Evolutionary conservation across 2,329 filamentous ascomycete genomes (phyloP), one percentile per base, ranked within the genome.

Genomic region (Penicillium glabrum): DNA sequence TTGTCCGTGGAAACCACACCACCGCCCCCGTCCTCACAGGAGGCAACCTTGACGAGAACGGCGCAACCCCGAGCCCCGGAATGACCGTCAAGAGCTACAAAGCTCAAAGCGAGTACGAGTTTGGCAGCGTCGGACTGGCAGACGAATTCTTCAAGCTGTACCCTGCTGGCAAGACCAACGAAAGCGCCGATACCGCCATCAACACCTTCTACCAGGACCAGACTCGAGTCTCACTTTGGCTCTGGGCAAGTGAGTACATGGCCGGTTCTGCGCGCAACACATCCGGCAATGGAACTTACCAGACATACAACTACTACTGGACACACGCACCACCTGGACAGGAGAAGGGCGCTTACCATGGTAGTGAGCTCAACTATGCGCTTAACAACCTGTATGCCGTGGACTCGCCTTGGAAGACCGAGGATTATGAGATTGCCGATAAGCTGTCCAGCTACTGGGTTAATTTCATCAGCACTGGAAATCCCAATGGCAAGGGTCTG

Each of bases 361-460:
- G 46, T 23, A 48, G 46, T 48, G 46, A 48, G 31, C n/a, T 48
- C 19, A 48, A 48, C 31, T 48, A 48, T 37, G 46, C 46, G 19
- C n/a, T 48, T 3, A 48, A 48, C 46, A 48, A 48, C 46, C 19
- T 48, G 19, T 48, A 48, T 37, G 46, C 46, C n/a, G 35, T 31
- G 13, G 46, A 48, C 46, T 37, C 7, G 19, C 46, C 46, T 16
- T 48, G 46, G 46, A 48, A 5, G 11, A 16, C 19, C 2, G 29
- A 48, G 21, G 46, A 48, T 37, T 48, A 48, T 24, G 46, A 48
- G 11, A 48, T 48, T 24, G 46, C 46, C 46, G 31, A 48, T 11
- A 48, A 48, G 31, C 19, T 48, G 5, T 48, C 46, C 31, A 37
- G 31, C 46, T 48, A 48, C 31, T 48, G 46, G 46, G 46, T 4